Conservation (phyloP, 257 asterid species). For the Leonotis leonurus region DNA sequence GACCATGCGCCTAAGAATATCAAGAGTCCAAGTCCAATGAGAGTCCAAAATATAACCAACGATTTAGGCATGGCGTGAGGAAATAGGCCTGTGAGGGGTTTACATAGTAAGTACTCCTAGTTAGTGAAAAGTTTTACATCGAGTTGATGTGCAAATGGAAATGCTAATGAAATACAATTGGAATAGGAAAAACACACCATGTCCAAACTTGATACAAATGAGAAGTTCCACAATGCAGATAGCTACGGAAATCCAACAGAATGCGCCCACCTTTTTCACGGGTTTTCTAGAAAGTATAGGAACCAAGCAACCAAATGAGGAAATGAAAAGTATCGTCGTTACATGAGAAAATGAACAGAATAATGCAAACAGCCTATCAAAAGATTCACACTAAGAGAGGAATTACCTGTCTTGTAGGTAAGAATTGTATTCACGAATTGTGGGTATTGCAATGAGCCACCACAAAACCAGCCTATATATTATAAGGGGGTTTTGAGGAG, state of each 20-base stretch:
- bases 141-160: not conserved
- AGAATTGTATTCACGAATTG: conserved; percentile 91
- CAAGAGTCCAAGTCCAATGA: conserved; percentile 46
- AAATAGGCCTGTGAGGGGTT: conserved; percentile 51
- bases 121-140: not conserved
- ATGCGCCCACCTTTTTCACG: conserved; percentile 76
- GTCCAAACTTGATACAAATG: conserved; percentile 86
- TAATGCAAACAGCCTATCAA: not conserved
- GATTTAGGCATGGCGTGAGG: conserved; percentile 74
- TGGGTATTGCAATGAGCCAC: conserved; percentile 96
- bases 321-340: not conserved
- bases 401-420: conserved; percentile 87
- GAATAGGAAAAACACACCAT: conserved; percentile 23
- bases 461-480: conserved; percentile 73
- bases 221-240: conserved; percentile 94
- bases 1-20: conserved; percentile 63
- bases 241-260: conserved; percentile 92
- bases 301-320: conserved; percentile 1
- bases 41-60: conserved; percentile 72
- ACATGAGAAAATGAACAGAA: too few relatives aligned
- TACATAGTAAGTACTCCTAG: not conserved
- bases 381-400: not conserved
- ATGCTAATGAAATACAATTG: not conserved
- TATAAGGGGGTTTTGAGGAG: conserved; percentile 86
- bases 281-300: conserved; percentile 60